Evolutionary conservation across 208 protist genomes (phyloP), one percentile per base, ranked within the genome.

Genomic region (Trypanosomatidae sp.): DNA sequence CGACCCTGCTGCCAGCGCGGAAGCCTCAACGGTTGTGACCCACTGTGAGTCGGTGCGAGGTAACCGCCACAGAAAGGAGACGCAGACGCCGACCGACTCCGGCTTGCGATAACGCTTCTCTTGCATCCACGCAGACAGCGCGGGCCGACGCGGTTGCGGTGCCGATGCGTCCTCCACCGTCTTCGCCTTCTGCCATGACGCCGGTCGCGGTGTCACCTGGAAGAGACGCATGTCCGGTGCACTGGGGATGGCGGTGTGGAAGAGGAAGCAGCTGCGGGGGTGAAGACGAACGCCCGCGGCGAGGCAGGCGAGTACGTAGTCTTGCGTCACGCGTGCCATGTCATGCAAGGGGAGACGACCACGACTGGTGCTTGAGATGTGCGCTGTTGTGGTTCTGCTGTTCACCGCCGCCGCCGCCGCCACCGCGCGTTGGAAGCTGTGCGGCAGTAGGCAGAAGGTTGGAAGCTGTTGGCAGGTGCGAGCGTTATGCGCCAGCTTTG

Each of bases 191-290:
- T 69, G 46, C 65, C 44, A 56, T 9, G 44, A 4, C 19, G 50
- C 62, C 19, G 52, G 1, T 56, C 15, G 8, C 25, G 43, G 39
- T 73, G 62, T 43, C 79, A 77, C n/a, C 49, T 77, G 74, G 10
- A 79, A 56, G 43, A 85, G 73, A 4, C 66, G 66, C 30, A 77
- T 58, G 36, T 91, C 88, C 25, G 82, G 74, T n/a, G 84, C 77
- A 33, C 80, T 87, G 17, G 84, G 84, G 22, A 89, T 77, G 15
- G 83, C 59, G 1, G 41, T 69, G 67, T 71, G 62, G 62, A 95
- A 95, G 28, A 94, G 47, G 75, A 95, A 95, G 74, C 80, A 91
- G 36, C 78, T 73, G 7, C 43, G 25, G 3, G 87, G 87, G 47
- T 89, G 17, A 22, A 95, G 71, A 49, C 90, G n/a, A 22, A 25